Percentiles rank a stretch among this genome's conserved stretches.
Evolutionary conservation across 1,139 yeast species (phyloP).

Genomic region (Taphrina populina): DNA sequence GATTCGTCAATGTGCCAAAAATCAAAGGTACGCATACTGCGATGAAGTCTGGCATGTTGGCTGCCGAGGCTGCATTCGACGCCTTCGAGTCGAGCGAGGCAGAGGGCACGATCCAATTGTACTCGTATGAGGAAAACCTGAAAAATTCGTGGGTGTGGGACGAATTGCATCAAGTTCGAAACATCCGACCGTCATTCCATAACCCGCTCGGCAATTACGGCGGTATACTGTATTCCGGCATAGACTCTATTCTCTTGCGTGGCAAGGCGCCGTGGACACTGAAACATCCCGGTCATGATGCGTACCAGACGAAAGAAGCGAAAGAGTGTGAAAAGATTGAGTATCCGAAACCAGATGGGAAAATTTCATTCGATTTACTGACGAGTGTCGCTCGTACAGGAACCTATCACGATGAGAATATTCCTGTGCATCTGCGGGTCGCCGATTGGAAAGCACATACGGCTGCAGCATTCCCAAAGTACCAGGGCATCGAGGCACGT

Average conservation of each 20-base stretch:
- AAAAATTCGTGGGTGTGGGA: constrained; percentile 80
- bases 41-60: constrained; percentile 88
- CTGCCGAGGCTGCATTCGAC: constrained; percentile 81
- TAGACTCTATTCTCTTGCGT: constrained; percentile 71
- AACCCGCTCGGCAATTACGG: constrained; percentile 68
- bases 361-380: constrained; percentile 79
- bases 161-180: constrained; percentile 78
- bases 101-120: constrained; percentile 53
- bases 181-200: constrained; percentile 86
- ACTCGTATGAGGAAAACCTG: constrained; percentile 61
- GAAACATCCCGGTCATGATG: constrained; percentile 66
- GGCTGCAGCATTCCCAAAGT: constrained; percentile 65
- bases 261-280: constrained; percentile 91
- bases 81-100: constrained; percentile 51
- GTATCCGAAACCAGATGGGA: constrained; percentile 93
- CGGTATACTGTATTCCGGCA: constrained; percentile 79
- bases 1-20: constrained; percentile 94
- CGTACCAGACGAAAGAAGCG: constrained; percentile 69
- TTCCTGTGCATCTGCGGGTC: constrained; percentile 79
- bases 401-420: constrained; percentile 92
- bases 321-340: constrained; percentile 64
- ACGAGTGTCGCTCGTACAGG: constrained; percentile 96
- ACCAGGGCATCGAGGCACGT: constrained; percentile 79
- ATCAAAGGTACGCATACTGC: constrained; percentile 99
- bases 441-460: constrained; percentile 74